phyloP scores from a whole-genome alignment of 805 yeast species.

The Candida ponderosae region DNA sequence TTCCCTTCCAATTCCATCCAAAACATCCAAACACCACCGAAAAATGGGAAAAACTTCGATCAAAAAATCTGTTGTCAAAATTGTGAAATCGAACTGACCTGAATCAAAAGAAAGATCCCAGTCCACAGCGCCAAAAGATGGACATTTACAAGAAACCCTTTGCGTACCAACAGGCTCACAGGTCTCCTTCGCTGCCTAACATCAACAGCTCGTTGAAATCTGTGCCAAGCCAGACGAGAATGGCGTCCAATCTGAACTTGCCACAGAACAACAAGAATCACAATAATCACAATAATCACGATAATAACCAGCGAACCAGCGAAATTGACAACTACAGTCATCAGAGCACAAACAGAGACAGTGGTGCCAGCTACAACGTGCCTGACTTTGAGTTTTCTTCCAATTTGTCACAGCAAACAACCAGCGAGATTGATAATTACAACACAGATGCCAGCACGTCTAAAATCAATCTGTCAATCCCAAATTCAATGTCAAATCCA shows the following conservation, averaged over 20 bases:
- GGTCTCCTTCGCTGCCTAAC: slow-evolving; percentile 10
- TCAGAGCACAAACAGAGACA: neutral
- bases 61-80: too few relatives aligned
- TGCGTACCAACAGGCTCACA: neutral
- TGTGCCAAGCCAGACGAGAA: neutral
- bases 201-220: neutral
- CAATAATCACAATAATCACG: too few relatives aligned
- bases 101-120: too few relatives aligned
- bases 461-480: neutral
- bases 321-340: neutral
- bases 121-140: neutral
- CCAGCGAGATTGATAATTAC: neutral
- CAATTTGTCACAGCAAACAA: neutral
- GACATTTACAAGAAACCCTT: neutral
- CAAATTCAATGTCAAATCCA: neutral
- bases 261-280: neutral
- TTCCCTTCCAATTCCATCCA: too few relatives aligned
- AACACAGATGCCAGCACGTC: neutral
- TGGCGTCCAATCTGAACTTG: neutral
- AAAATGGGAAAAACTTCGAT: too few relatives aligned
- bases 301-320: neutral
- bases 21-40: too few relatives aligned
- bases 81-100: neutral
- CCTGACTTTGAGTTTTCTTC: neutral
- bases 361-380: neutral